These are phyloP conservation scores for Lasiosphaeris hirsuta DNA, from an alignment of 495 filamentous ascomycete genomes.

Conservation along the genomic window DNA sequence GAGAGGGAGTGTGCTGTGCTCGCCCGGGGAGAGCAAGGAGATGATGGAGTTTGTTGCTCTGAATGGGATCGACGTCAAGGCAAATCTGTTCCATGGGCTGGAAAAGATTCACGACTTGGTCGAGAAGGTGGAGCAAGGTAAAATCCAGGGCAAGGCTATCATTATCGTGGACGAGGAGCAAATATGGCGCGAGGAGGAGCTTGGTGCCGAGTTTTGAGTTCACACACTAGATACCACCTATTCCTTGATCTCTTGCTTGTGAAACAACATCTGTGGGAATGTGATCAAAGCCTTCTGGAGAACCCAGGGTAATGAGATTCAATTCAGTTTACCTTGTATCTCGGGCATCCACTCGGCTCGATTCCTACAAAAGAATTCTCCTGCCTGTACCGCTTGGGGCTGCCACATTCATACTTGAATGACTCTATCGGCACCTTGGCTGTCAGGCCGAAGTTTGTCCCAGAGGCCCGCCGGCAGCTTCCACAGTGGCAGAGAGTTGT, in stretches of 20 bases:
- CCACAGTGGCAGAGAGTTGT: slow-evolving; percentile 64
- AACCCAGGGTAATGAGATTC: slow-evolving; percentile 1
- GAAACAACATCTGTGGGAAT: slow-evolving; percentile 50
- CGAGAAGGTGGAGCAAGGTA: slow-evolving; percentile 46
- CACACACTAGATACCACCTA: slow-evolving; percentile 14
- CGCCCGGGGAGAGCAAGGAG: slow-evolving; percentile 41
- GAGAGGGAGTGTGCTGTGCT: slow-evolving; percentile 46
- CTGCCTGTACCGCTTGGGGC: slow-evolving; percentile 25
- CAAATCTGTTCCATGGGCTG: slow-evolving; percentile 51
- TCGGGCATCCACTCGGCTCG: slow-evolving; percentile 63
- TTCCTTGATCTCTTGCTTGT: slow-evolving; percentile 58
- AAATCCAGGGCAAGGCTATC: slow-evolving; percentile 53
- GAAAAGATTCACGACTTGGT: slow-evolving; percentile 48
- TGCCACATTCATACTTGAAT: slow-evolving; percentile 21
- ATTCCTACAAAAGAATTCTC: slow-evolving; percentile 57
- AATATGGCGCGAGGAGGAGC: slow-evolving; percentile 23
- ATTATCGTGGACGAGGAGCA: slow-evolving; percentile 45
- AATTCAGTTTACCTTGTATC: slow-evolving; percentile 49
- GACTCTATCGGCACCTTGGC: slow-evolving; percentile 46
- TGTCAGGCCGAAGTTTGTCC: slow-evolving; percentile 60
- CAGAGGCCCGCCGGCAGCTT: slow-evolving; percentile 63
- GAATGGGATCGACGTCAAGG: slow-evolving; percentile 48
- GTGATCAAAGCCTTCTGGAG: neutral
- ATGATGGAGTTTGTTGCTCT: slow-evolving; percentile 54
- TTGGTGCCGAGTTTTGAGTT: slow-evolving; percentile 15